Evolutionary conservation across 73 alveolate species (phyloP).

Genomic region (Breviolum minutum): DNA sequence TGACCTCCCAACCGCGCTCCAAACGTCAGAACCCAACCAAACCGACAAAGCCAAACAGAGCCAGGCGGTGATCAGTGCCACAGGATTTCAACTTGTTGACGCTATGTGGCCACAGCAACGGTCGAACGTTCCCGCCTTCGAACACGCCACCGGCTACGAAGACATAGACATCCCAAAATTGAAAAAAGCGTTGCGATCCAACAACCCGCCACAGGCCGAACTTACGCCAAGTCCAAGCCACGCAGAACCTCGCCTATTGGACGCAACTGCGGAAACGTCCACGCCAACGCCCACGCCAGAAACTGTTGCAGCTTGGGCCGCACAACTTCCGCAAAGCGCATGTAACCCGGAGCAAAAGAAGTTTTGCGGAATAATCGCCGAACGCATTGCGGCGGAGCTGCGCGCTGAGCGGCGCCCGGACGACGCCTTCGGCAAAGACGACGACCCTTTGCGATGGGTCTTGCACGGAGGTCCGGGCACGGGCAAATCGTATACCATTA

Average conservation of each 20-base stretch:
- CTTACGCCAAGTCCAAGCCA: neutral
- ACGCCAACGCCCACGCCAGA: too few species aligned
- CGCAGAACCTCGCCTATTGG: neutral
- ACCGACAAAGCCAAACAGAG: neutral
- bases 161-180: neutral
- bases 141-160: too few species aligned
- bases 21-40: neutral
- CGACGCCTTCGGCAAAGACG: neutral
- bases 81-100: neutral
- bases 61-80: neutral
- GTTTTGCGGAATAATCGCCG: neutral
- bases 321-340: neutral
- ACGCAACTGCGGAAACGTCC: neutral
- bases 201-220: neutral
- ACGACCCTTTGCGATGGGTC: neutral
- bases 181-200: neutral
- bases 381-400: neutral
- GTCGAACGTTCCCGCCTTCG: neutral
- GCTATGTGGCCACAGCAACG: neutral
- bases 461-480: neutral
- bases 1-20: neutral
- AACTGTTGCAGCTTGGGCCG: neutral
- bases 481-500: neutral
- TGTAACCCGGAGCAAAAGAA: neutral
- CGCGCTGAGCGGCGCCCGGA: neutral